phyloP scores from a whole-genome alignment of 805 yeast species.

The Hanseniaspora jakobsenii region DNA sequence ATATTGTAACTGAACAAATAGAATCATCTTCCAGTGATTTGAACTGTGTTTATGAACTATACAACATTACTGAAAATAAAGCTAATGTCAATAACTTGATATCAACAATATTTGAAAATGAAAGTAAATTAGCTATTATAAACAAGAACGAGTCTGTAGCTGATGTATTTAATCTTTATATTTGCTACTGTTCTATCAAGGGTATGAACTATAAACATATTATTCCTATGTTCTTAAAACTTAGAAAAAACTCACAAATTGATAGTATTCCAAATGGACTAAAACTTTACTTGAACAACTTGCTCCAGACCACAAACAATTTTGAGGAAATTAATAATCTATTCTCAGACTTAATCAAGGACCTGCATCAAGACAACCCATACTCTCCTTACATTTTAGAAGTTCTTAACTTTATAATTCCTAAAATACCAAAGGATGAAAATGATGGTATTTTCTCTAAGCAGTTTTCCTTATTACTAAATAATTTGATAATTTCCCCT shows the following conservation, averaged over 20 bases:
- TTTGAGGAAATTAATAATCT: no score
- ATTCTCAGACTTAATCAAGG: not conserved
- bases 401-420: not conserved
- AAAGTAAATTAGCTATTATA: no score
- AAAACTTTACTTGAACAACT: not conserved
- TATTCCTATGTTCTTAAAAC: constrained; percentile 4
- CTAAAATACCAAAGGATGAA: not conserved
- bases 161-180: constrained; percentile 1
- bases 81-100: not conserved
- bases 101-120: not conserved
- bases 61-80: not conserved
- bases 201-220: not conserved
- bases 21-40: no score
- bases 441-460: not conserved
- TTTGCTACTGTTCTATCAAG: not conserved
- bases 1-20: no score
- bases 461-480: constrained; percentile 4
- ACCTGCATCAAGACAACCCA: no score
- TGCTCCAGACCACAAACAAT: no score
- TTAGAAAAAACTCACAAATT: not conserved
- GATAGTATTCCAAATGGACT: not conserved
- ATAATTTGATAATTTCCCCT: not conserved
- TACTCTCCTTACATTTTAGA: not conserved
- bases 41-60: no score
- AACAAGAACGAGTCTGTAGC: no score